Base-by-base conservation (phyloP, 2,329 filamentous ascomycete genomes). In the Mycosphaerella arachidis region DNA sequence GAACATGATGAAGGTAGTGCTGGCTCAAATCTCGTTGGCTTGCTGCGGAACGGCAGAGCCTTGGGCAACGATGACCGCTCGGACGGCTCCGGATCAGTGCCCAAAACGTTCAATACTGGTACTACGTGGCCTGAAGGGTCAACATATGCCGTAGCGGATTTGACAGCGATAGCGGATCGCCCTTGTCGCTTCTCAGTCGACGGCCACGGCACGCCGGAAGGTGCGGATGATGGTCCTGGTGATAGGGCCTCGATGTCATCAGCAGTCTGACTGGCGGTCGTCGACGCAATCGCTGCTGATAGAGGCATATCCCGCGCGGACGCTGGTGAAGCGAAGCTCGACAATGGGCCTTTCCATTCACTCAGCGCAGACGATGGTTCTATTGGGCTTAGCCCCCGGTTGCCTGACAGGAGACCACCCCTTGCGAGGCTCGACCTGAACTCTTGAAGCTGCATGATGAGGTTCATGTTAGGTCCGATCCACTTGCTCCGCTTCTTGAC, bases 381-480 rank as follows among this genome's bases (percentile, higher is more conserved):
- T 20, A 72, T 68, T 7, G 73, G 73, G 30, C 70, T 72, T 10
- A 73, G 59, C 30, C 66, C 66, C 27, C 73, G 68, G 46, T 72
- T 68, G 8, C 66, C 63, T 16, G 67, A 61, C 45, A 73, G 60
- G 3, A 71, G 53, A 75, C 78, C 70, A 20, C 71, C 71, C 13
- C 69, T 63, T 12, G 69, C 63, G 4, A 73, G 80, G 76, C 69
- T 82, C 72, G 66, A 83, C 74, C 63, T 82, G 71, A 92, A 93
- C 70, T 93, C 90, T 72, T 92, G 90, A 52, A 95, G 78, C 66
- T 91, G 92, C 80, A 94, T 94, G 82, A 95, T 92, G 66, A 95
- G 80, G 66, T 90, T 90, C 91, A 95, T 95, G 74, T 95, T 95
- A 0, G 90, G 90, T 60, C 90, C 92, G 67, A 95, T 93, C 90